Percentiles rank a stretch among this genome's conserved stretches.
Conservation (phyloP, 164 flowering plant genomes). For the Malania oleifera region DNA sequence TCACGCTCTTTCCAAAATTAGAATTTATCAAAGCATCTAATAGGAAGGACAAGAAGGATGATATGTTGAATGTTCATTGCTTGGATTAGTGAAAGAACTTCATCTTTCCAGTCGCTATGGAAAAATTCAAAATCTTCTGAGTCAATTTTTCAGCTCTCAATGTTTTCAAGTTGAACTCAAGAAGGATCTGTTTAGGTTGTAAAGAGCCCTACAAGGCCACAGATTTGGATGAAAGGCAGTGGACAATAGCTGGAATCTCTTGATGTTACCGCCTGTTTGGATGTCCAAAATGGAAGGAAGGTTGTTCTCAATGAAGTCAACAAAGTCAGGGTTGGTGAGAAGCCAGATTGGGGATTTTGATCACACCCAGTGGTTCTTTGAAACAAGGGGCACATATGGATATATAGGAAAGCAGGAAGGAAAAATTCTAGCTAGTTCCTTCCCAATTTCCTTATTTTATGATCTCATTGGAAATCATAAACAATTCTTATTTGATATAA, state of each 20-base stretch:
- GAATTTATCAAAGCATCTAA: conserved; percentile 81
- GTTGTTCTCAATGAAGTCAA: conserved; percentile 61
- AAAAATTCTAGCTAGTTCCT: no score
- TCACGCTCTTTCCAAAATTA: no score
- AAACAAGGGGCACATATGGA: conserved; percentile 78
- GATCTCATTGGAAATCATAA: no score
- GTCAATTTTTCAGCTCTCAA: conserved; percentile 81
- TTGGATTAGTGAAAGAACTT: conserved; percentile 50
- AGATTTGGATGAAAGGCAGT: conserved; percentile 40
- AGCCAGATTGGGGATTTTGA: conserved; percentile 82
- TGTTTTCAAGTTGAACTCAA: no score
- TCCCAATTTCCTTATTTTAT: no score
- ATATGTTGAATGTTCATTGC: conserved; percentile 53
- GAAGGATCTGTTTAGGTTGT: conserved; percentile 77
- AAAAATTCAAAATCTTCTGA: conserved; percentile 77
- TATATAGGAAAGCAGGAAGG: no score
- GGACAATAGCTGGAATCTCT: conserved; percentile 29
- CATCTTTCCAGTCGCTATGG: conserved; percentile 65
- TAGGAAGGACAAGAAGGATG: conserved; percentile 77
- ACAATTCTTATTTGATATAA: no score
- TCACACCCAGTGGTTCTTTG: conserved; percentile 74
- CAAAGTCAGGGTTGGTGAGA: conserved; percentile 55
- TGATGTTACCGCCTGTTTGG: conserved; percentile 38
- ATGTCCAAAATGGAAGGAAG: conserved; percentile 55
- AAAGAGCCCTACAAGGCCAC: conserved; percentile 53